Base-by-base conservation (phyloP, 2,329 filamentous ascomycete species). In the Diaporthe citri region DNA sequence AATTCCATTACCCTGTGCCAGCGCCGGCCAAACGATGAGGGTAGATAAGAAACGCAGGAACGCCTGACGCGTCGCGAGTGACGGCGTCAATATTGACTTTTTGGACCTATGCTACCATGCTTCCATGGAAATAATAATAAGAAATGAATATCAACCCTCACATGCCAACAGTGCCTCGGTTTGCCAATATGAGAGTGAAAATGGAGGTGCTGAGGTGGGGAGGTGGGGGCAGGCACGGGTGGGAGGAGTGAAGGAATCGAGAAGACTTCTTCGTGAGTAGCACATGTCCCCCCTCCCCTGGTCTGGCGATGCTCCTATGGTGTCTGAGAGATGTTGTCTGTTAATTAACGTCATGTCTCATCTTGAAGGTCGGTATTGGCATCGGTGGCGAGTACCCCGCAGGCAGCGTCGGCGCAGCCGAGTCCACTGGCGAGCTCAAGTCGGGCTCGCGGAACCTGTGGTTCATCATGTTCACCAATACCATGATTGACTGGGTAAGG, bases 381-480 rank as follows among this genome's bases (percentile, higher is more conserved):
- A 96, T 97, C 70, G 95, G 93, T 84, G 88, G 88, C 84, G 87
- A 96, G 83, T 96, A 95, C 79, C 94, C 94, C 0, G 94, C 94
- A 56, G 96, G 96, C 4, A 94, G 91, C 75, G 96, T 98, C 0
- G 94, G 93, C 2, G 94, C 92, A 71, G 94, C 95, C 3, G 96
- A 98, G 84, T 93, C 93, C 6, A 96, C 93, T 0, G 94, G 94
- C 31, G 95, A 97, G 81, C 87, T 98, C 75, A 95, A 95, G 82
- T 83, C 85, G 22, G 96, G 96, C 15, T 93, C 93, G 22, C 89
- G 96, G n/a, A 96, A 98, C 81, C 89, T 93, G 52, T 97, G 95
- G 95, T 98, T 96, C 81, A 94, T 96, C 79, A 88, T 97, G 77
- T 97, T 97, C 83, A 97, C 94, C 62, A 97, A 97, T 83, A 91